A percentile compares a stretch with the other conserved stretches of the same genome.
Conservation (phyloP, 106 monocot species). For the Platanthera guangdongensis region DNA sequence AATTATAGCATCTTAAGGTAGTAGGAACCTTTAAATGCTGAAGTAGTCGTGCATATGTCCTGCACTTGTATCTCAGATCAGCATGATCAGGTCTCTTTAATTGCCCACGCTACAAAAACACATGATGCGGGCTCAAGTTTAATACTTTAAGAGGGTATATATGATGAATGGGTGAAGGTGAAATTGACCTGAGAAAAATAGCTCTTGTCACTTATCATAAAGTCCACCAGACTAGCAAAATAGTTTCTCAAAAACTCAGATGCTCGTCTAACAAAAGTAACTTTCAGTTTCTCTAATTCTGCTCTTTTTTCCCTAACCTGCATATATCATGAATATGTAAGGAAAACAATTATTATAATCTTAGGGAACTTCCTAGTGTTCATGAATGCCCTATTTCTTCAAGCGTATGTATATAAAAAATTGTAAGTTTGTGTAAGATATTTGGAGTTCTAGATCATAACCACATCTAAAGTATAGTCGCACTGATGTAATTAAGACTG, state of each 20-base stretch:
- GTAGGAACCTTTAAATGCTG: slow-evolving; percentile 84
- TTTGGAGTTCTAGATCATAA: background rate
- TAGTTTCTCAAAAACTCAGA: slow-evolving; percentile 91
- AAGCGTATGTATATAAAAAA: background rate
- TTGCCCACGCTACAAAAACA: slow-evolving; percentile 65
- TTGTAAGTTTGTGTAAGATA: too few relatives aligned
- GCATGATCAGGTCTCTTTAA: slow-evolving; percentile 99
- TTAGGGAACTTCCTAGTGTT: background rate
- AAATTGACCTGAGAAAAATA: slow-evolving; percentile 93
- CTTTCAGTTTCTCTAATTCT: slow-evolving; percentile 84
- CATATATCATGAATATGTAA: slow-evolving; percentile 3
- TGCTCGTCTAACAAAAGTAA: slow-evolving; percentile 79
- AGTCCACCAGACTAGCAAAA: slow-evolving; percentile 95
- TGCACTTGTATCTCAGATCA: slow-evolving; percentile 91
- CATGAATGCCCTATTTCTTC: background rate
- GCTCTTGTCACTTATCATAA: slow-evolving; percentile 97
- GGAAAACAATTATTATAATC: background rate
- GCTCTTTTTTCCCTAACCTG: slow-evolving; percentile 86
- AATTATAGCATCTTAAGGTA: slow-evolving; percentile 1
- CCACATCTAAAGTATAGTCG: background rate
- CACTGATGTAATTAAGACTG: background rate
- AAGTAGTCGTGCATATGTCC: slow-evolving; percentile 95
- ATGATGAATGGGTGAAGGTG: background rate
- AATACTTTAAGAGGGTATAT: background rate
- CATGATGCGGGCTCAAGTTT: slow-evolving; percentile 10